Conservation (phyloP, 169 alveolate species). For the Plasmodium berghei region DNA sequence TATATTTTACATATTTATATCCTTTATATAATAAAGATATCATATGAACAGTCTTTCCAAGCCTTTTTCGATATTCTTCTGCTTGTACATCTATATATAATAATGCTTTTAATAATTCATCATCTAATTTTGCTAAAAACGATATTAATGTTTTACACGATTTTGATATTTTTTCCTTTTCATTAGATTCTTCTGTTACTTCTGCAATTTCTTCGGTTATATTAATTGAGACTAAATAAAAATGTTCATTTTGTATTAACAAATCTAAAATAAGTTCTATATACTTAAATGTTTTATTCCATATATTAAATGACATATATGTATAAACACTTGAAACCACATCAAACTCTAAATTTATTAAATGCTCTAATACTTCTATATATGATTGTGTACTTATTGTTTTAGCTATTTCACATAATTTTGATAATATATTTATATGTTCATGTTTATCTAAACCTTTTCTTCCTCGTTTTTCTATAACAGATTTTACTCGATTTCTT, state of each 20-base stretch:
- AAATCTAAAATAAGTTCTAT: slow-evolving; percentile 84
- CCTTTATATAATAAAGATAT: slow-evolving; percentile 81
- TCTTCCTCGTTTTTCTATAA: slow-evolving; percentile 91
- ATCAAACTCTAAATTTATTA: slow-evolving; percentile 91
- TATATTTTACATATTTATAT: slow-evolving; percentile 79
- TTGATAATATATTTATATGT: slow-evolving; percentile 87
- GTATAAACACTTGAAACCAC: slow-evolving; percentile 90
- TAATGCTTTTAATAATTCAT: slow-evolving; percentile 89
- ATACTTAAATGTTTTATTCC: slow-evolving; percentile 87
- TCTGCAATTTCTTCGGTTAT: slow-evolving; percentile 71
- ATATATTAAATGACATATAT: slow-evolving; percentile 85
- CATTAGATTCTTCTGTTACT: slow-evolving; percentile 36
- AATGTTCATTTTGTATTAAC: slow-evolving; percentile 81
- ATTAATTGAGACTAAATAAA: slow-evolving; percentile 79
- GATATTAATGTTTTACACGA: slow-evolving; percentile 86
- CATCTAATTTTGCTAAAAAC: slow-evolving; percentile 88
- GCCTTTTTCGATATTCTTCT: slow-evolving; percentile 86
- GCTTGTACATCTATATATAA: slow-evolving; percentile 90
- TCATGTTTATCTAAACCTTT: slow-evolving; percentile 91
- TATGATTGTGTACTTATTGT: slow-evolving; percentile 85
- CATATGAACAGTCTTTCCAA: slow-evolving; percentile 85
- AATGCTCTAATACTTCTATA: slow-evolving; percentile 89
- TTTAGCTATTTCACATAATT: slow-evolving; percentile 89
- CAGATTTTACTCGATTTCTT: slow-evolving; percentile 86
- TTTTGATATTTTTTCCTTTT: slow-evolving; percentile 62